A percentile compares a stretch with the other conserved stretches of the same genome.
phyloP scores from a whole-genome alignment of 2,329 filamentous ascomycete species.

The Fusarium pininemorale region DNA sequence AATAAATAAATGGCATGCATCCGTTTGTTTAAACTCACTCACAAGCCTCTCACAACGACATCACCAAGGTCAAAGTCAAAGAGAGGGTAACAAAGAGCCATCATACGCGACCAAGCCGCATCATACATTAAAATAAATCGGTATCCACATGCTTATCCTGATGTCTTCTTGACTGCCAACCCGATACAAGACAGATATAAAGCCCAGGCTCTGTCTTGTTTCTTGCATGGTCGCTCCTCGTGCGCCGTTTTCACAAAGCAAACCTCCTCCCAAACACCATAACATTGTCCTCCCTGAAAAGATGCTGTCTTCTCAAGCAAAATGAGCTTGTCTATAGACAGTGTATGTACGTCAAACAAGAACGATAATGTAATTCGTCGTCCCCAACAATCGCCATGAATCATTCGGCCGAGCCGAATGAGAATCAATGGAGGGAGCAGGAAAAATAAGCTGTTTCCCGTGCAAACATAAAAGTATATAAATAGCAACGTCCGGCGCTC shows the following conservation, averaged over 20 bases:
- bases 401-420: conserved; percentile 35
- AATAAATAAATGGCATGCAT: not conserved
- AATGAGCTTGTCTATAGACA: conserved; percentile 11
- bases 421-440: conserved; percentile 17
- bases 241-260: conserved; percentile 27
- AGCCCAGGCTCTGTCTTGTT: conserved; percentile 1
- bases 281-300: conserved; percentile 7
- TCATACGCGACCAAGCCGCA: conserved; percentile 31
- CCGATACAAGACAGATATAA: conserved; percentile 11
- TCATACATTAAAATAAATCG: conserved; percentile 42
- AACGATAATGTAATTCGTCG: conserved; percentile 16
- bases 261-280: conserved; percentile 24
- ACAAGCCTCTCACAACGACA: not conserved
- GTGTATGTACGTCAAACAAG: conserved; percentile 29
- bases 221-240: not conserved
- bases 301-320: conserved; percentile 15
- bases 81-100: conserved; percentile 10
- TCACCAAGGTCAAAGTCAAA: not conserved
- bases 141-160: conserved; percentile 37
- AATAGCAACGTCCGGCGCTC: conserved; percentile 46
- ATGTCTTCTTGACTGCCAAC: not conserved
- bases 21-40: not conserved
- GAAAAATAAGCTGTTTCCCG: conserved; percentile 22
- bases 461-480: conserved; percentile 41
- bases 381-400: conserved; percentile 32